Percentiles rank a stretch among this genome's conserved stretches.
Evolutionary conservation across 495 filamentous ascomycete species (phyloP).

Genomic region (Ascodesmis nigricans): DNA sequence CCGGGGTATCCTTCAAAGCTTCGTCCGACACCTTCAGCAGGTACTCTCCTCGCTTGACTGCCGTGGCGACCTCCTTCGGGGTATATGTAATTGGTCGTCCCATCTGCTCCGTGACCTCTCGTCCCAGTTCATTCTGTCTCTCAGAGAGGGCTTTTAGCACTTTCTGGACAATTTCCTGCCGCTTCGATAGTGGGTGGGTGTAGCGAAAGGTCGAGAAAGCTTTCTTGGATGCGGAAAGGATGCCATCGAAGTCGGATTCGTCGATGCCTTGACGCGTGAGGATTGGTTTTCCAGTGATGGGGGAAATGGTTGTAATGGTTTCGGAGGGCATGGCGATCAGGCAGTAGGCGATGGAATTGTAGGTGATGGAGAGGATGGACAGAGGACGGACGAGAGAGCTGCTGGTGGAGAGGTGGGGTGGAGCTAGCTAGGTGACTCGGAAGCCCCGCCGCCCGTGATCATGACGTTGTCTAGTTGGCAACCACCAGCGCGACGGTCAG

Average conservation of each 20-base stretch:
- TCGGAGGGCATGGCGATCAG: constrained; percentile 45
- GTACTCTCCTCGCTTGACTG: constrained; percentile 58
- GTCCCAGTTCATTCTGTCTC: constrained; percentile 57
- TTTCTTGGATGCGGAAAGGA: constrained; percentile 42
- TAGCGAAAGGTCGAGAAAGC: constrained; percentile 51
- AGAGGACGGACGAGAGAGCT: background rate
- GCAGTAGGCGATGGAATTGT: background rate
- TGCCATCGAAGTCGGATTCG: constrained; percentile 37
- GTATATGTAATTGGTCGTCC: constrained; percentile 75
- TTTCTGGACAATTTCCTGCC: constrained; percentile 54
- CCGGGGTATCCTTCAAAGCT: constrained; percentile 48
- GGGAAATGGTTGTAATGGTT: constrained; percentile 72
- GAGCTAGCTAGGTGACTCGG: background rate
- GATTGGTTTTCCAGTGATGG: constrained; percentile 57
- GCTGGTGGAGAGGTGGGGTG: background rate
- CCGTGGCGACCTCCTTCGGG: constrained; percentile 56
- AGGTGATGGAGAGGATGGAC: background rate
- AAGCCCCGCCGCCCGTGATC: no score
- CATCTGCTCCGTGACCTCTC: constrained; percentile 82
- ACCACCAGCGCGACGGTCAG: no score
- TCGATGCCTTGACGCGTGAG: constrained; percentile 50
- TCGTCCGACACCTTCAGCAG: constrained; percentile 56
- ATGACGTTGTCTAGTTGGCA: no score
- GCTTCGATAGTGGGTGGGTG: constrained; percentile 36
- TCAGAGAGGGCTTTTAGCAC: constrained; percentile 45